phyloP scores from a whole-genome alignment of 2,329 filamentous ascomycete genomes.

The Phaeosphaeriaceae sp. region DNA sequence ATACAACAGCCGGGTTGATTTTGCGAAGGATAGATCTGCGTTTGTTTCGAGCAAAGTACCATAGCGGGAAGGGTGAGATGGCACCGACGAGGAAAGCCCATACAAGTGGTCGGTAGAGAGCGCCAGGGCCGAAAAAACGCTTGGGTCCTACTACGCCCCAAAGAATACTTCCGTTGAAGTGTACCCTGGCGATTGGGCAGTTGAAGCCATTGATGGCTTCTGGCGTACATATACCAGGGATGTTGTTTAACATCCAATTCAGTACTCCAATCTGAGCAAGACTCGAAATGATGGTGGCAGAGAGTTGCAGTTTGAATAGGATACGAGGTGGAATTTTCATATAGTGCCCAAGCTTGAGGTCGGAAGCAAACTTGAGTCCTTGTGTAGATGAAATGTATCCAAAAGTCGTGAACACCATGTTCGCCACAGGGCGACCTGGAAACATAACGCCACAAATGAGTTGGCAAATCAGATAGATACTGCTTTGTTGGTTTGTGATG shows the following conservation, averaged over 20 bases:
- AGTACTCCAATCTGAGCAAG: conserved; percentile 82
- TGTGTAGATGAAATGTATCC: conserved; percentile 88
- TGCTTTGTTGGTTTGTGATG: conserved; percentile 87
- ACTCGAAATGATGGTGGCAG: conserved; percentile 76
- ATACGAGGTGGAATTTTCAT: conserved; percentile 86
- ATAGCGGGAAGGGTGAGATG: conserved; percentile 74
- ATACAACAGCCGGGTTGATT: conserved; percentile 82
- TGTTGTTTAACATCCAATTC: conserved; percentile 87
- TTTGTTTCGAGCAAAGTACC: conserved; percentile 68
- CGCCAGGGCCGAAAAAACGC: conserved; percentile 79
- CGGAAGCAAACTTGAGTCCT: conserved; percentile 86
- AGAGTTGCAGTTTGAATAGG: conserved; percentile 78
- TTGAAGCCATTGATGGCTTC: conserved; percentile 86
- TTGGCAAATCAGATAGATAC: conserved; percentile 85
- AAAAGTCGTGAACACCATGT: conserved; percentile 93
- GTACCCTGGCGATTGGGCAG: conserved; percentile 83
- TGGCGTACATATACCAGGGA: conserved; percentile 77
- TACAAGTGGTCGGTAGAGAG: conserved; percentile 76
- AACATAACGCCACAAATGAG: conserved; percentile 83
- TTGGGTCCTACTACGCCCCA: conserved; percentile 87
- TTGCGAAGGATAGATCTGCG: conserved; percentile 71
- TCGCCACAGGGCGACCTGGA: conserved; percentile 83
- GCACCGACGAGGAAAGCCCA: conserved; percentile 84
- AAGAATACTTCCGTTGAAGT: conserved; percentile 88
- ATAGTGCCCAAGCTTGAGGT: conserved; percentile 86